These are phyloP conservation scores for Diaporthe sp. DNA, from an alignment of 2,329 filamentous ascomycete species.

Conservation along the genomic window DNA sequence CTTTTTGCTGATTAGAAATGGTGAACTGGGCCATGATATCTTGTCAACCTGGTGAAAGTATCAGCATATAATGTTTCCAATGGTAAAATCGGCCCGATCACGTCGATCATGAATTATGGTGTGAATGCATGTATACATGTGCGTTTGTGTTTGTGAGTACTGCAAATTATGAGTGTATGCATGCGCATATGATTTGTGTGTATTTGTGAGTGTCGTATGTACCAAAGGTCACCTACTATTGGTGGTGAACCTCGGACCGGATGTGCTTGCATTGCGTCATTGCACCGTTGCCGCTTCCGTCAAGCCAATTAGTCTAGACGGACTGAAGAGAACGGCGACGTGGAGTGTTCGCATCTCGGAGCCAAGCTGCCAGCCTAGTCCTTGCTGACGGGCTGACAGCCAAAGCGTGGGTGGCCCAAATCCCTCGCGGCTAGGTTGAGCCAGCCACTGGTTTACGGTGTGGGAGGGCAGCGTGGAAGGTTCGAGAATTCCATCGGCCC, in stretches of 20 bases:
- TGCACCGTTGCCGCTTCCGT: neutral
- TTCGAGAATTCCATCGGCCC: constrained; percentile 57
- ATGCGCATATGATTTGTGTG: neutral
- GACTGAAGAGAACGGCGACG: neutral
- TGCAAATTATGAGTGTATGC: neutral
- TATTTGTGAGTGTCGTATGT: neutral
- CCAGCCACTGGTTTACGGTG: constrained; percentile 41
- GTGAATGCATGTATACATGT: neutral
- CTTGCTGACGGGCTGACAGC: neutral
- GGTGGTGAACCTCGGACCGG: neutral
- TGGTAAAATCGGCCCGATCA: neutral
- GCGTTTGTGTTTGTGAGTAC: neutral
- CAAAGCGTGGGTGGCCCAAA: neutral
- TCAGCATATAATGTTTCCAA: neutral
- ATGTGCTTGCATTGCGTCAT: constrained; percentile 6
- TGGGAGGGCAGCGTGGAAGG: constrained; percentile 55
- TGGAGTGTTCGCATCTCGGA: neutral
- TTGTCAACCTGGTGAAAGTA: neutral
- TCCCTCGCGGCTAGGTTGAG: neutral
- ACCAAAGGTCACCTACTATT: neutral
- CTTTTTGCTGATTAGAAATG: neutral
- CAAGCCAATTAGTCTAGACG: neutral
- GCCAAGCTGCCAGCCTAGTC: neutral
- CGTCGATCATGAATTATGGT: too few relatives aligned
- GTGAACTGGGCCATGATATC: neutral